Base-by-base conservation (phyloP, 306 rosid genomes). In the Lagenaria siceraria region DNA sequence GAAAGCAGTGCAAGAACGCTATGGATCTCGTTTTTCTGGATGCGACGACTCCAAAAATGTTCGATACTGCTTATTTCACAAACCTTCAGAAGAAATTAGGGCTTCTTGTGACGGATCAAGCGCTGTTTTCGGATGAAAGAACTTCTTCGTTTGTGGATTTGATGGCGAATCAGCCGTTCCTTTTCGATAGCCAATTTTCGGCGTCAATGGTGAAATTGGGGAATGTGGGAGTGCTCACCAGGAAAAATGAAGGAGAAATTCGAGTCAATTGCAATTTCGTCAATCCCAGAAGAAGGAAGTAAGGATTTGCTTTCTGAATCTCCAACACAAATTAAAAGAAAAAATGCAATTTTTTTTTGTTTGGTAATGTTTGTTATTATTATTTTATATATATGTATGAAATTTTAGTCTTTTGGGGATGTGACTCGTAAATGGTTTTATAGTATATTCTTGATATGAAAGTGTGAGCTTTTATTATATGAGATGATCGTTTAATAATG, bases 201-300 rank as follows among this genome's bases (percentile, higher is more conserved):
- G 89, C 78, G 35, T 93, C 98, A 4, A 90, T 93, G 97, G 88
- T 87, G 78, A 93, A 88, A 80, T 91, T 91, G 82, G 98, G 98
- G 71, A 93, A 93, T 81, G 91, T 93, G 29, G 88, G 90, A 31
- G 96, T 91, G 27, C 80, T 90, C n/a, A 88, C 94, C 25, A 78
- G 92, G 82, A 84, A 85, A 63, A 77, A 83, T 72, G 87, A 87
- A 75, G 98, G 98, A 10, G 96, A 93, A 79, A 87, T 93, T 72
- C 81, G 98, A 52, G 86, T 76, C 53, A 85, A 91, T 38, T 93
- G 98, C 87, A 91, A 82, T 73, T 85, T 78, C 87, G 85, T 85
- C 55, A 90, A 93, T 77, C 51, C 0, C 2, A 69, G 36, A 43
- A 69, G 36, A 69, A 69, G 14, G 21, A 69, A 43, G 56, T 49